phyloP scores from a whole-genome alignment of 2,329 filamentous ascomycete species.

The Lojkania enalia region DNA sequence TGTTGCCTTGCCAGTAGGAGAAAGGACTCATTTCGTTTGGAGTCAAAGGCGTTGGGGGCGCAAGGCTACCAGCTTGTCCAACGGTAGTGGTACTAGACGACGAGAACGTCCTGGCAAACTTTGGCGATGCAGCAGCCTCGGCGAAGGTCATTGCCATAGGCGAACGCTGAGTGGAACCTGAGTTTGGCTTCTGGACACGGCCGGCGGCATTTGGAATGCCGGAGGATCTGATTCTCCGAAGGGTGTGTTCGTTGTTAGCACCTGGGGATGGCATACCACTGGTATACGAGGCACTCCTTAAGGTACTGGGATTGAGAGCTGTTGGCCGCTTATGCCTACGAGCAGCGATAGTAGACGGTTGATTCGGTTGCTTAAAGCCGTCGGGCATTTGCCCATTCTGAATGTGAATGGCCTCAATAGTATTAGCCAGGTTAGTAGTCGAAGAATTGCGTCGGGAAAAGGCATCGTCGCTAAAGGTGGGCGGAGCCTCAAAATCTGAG shows the following conservation, averaged over 20 bases:
- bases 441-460: slow-evolving; percentile 44
- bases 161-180: slow-evolving; percentile 53
- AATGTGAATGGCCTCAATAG: slow-evolving; percentile 45
- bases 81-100: slow-evolving; percentile 41
- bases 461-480: slow-evolving; percentile 36
- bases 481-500: slow-evolving; percentile 36
- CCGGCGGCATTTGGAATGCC: slow-evolving; percentile 49
- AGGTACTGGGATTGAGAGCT: slow-evolving; percentile 44
- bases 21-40: slow-evolving; percentile 47
- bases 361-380: slow-evolving; percentile 42
- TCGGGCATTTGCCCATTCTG: slow-evolving; percentile 36
- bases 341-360: slow-evolving; percentile 47
- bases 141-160: slow-evolving; percentile 52
- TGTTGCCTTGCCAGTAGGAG: slow-evolving; percentile 47
- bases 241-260: slow-evolving; percentile 41
- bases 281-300: slow-evolving; percentile 49
- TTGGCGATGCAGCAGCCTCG: slow-evolving; percentile 53
- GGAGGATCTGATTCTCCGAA: slow-evolving; percentile 54
- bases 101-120: slow-evolving; percentile 46
- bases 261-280: slow-evolving; percentile 47
- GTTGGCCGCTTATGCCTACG: slow-evolving; percentile 47
- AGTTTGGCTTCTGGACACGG: slow-evolving; percentile 51
- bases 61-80: slow-evolving; percentile 46
- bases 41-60: slow-evolving; percentile 54
- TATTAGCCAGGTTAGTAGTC: slow-evolving; percentile 44